Evolutionary conservation across 2,329 filamentous ascomycete species (phyloP), one percentile per base, ranked within the genome.

Genomic region (Colletotrichum sp.): DNA sequence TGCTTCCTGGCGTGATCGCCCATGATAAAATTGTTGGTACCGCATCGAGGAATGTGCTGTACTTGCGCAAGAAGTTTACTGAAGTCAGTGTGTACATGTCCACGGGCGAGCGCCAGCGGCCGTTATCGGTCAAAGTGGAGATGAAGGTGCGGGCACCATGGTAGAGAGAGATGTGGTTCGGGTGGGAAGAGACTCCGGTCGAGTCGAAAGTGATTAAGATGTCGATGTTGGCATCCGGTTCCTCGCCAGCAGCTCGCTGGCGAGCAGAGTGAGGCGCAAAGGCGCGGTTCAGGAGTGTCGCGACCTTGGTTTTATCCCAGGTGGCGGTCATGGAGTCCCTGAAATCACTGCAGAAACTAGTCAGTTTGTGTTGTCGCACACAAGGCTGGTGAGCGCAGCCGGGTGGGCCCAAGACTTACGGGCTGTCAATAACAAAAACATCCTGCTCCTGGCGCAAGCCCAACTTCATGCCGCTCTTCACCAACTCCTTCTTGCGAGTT

Each of bases 91-190:
- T 96, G 86, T 99, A 99, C 39, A 99, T 86, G 78, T 95, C 93
- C 32, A 98, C 92, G 5, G 96, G 95, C 79, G 90, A 92, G 2
- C 91, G 86, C 89, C 91, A 94, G 2, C 92, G 94, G 6, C 90
- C 84, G 79, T 91, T 89, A 71, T 90, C 90, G 66, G 90, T 89
- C 67, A 98, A 89, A 9, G 88, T 85, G 68, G 89, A 87, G 70
- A 98, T 84, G 83, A 98, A 99, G 65, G 90, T 85, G 62, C 91
- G 90, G 8, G 95, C 95, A 73, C 96, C 97, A 83, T 95, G 90
- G 86, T 96, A 96, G 10, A 99, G 91, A 8, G 96, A 96, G 78
- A 95, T 94, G 87, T 99, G 97, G 88, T 99, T 99, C 26, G 96
- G 95, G 85, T 99, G 97, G 59, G 92, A 91, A 75, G 95, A 98